Conservation (phyloP, 2,329 filamentous ascomycete species). For the Pseudocercospora fijiensis region DNA sequence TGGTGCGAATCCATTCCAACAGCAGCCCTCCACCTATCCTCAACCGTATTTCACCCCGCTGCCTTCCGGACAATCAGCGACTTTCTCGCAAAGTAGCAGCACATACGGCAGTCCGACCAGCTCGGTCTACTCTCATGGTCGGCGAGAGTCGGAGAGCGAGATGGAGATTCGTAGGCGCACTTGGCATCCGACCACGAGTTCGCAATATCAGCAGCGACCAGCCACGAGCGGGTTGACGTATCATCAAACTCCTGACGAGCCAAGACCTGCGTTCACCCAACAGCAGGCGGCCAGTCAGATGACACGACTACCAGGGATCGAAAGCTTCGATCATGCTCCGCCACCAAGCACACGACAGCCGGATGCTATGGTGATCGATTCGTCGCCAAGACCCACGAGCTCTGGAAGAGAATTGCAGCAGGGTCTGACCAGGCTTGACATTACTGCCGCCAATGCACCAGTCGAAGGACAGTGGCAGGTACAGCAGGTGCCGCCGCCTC, state of each 20-base stretch:
- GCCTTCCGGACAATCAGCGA: constrained; percentile 56
- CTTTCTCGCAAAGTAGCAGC: constrained; percentile 58
- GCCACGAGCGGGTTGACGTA: constrained; percentile 72
- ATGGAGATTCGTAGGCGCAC: constrained; percentile 80
- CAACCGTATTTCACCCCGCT: constrained; percentile 57
- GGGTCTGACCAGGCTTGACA: constrained; percentile 65
- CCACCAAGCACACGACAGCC: constrained; percentile 61
- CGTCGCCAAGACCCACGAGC: constrained; percentile 33
- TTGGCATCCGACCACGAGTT: constrained; percentile 79
- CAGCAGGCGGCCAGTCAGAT: constrained; percentile 58
- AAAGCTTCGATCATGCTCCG: constrained; percentile 80
- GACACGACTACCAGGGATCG: constrained; percentile 80
- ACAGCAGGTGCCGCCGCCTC: constrained; percentile 23
- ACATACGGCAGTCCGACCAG: constrained; percentile 67
- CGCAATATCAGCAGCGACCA: constrained; percentile 59
- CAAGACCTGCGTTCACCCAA: constrained; percentile 57
- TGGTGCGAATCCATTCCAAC: constrained; percentile 70
- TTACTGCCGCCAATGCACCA: constrained; percentile 50
- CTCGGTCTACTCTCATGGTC: constrained; percentile 61
- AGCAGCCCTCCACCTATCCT: constrained; percentile 55
- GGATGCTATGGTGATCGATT: constrained; percentile 77
- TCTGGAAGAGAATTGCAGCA: constrained; percentile 59
- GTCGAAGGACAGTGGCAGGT: constrained; percentile 33
- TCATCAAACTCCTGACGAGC: constrained; percentile 67
- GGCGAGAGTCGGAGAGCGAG: constrained; percentile 68